Conservation (phyloP, 768 basidiomycete genomes). For the Tulasnella sp. region DNA sequence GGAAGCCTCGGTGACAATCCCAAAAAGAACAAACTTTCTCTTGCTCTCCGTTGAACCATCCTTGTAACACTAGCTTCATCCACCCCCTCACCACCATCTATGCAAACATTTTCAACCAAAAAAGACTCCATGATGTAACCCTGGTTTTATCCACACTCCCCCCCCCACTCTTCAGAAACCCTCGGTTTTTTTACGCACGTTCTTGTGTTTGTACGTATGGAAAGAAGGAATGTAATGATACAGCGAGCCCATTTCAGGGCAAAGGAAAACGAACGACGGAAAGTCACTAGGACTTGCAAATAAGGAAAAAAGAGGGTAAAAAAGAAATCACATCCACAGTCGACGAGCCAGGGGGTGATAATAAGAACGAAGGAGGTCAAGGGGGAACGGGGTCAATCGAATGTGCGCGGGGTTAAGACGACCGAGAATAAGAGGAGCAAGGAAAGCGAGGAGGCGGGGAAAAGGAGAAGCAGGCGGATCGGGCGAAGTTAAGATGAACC, state of each 20-base stretch:
- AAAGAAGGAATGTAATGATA: slow-evolving; percentile 7
- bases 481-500: neutral
- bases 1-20: neutral
- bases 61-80: neutral
- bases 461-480: neutral
- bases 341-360: neutral
- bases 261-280: neutral
- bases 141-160: neutral
- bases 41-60: neutral
- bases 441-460: neutral
- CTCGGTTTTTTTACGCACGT: slow-evolving; percentile 1
- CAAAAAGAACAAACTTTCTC: neutral
- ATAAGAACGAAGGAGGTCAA: neutral
- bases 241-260: neutral
- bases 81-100: neutral
- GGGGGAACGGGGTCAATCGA: neutral
- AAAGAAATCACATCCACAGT: slow-evolving; percentile 4
- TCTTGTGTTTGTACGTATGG: neutral
- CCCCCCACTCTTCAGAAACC: neutral
- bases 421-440: neutral
- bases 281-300: neutral
- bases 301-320: neutral
- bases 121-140: neutral
- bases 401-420: slow-evolving; percentile 2
- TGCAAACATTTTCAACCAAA: neutral